A percentile compares a stretch with the other conserved stretches of the same genome.
Evolutionary conservation across 2,329 filamentous ascomycete genomes (phyloP).

Genomic region (Botrytis paeoniae): DNA sequence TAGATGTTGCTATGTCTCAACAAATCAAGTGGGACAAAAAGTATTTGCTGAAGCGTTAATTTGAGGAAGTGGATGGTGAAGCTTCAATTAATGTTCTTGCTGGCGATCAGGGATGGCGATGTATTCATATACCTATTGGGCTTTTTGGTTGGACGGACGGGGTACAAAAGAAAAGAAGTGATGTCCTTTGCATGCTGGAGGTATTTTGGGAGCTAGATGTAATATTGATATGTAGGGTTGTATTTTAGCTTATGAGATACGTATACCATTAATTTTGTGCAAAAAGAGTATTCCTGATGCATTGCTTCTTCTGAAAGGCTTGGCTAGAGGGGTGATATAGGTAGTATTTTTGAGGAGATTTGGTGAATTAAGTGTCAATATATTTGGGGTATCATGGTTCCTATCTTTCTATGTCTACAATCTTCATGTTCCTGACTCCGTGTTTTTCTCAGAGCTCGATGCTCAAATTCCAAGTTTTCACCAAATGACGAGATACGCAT

Average conservation of each 20-base stretch:
- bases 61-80: neutral
- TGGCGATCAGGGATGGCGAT: neutral
- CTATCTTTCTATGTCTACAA: neutral
- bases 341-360: rapidly evolving
- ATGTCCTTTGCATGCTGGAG: neutral
- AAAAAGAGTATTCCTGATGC: neutral
- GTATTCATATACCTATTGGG: slow-evolving; percentile 6
- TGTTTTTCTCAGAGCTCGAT: neutral
- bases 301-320: neutral
- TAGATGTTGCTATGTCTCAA: slow-evolving; percentile 88
- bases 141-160: neutral
- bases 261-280: neutral
- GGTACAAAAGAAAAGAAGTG: neutral
- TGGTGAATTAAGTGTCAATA: neutral
- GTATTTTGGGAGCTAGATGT: slow-evolving; percentile 4
- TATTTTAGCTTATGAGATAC: slow-evolving; percentile 6
- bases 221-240: neutral
- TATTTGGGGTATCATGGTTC: slow-evolving; percentile 2
- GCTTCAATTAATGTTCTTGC: neutral
- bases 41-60: slow-evolving; percentile 46
- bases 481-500: neutral
- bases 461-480: rapidly evolving
- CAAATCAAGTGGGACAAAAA: slow-evolving; percentile 64
- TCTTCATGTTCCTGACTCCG: neutral
- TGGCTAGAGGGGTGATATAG: too few relatives aligned